These are phyloP conservation scores for Monosporozyma aerobia DNA, from an alignment of 805 yeast genomes.

Conservation along the genomic window DNA sequence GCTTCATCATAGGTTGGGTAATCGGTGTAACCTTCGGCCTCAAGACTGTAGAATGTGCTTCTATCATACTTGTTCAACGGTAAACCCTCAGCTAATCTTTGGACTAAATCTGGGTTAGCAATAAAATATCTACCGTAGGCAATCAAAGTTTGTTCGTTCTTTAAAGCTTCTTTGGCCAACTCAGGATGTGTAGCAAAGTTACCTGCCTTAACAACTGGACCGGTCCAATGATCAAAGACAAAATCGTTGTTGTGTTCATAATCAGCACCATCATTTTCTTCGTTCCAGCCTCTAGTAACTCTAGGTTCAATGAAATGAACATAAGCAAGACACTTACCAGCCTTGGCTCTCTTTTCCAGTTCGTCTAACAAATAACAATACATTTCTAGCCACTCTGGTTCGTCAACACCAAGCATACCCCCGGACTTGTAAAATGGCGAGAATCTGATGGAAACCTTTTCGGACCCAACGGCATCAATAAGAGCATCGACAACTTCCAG, in stretches of 20 bases:
- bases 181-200: no score
- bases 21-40: no score
- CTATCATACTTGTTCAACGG: no score
- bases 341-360: conserved; percentile 32
- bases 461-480: conserved; percentile 44
- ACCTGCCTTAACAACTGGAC: no score
- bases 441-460: conserved; percentile 38
- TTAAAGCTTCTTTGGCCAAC: no score
- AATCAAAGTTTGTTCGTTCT: no score
- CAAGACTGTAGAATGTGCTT: no score
- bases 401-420: conserved; percentile 30
- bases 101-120: no score
- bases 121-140: no score
- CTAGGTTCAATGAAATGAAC: conserved; percentile 40
- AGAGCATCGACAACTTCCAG: conserved; percentile 45
- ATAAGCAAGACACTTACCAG: conserved; percentile 34
- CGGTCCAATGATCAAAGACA: conserved; percentile 8
- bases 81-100: no score
- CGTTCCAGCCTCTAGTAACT: conserved; percentile 19
- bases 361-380: conserved; percentile 35
- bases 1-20: no score
- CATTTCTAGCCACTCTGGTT: conserved; percentile 32
- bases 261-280: conserved; percentile 15
- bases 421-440: conserved; percentile 37
- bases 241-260: conserved; percentile 23